Conservation (phyloP, 2,329 filamentous ascomycete genomes). For the Stemphylium beticola region DNA sequence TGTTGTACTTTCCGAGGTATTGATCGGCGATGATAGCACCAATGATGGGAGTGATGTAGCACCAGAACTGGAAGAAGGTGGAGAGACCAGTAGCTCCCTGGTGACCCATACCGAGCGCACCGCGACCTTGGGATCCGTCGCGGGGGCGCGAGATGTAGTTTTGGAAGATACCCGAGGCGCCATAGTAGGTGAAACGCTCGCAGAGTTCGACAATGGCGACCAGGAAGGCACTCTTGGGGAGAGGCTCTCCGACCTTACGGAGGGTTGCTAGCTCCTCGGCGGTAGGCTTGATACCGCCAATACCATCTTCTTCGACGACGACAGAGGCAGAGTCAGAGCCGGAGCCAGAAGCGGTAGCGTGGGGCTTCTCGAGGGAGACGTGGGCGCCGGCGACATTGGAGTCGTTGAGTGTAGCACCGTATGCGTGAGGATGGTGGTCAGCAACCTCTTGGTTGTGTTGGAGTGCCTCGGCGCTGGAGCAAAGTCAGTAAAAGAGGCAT, state of each 20-base stretch:
- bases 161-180: slow-evolving; percentile 56
- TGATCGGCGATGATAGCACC: slow-evolving; percentile 67
- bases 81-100: slow-evolving; percentile 54
- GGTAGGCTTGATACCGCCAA: slow-evolving; percentile 49
- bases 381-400: slow-evolving; percentile 25
- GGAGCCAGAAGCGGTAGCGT: background rate
- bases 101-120: slow-evolving; percentile 53
- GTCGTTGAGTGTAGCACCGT: slow-evolving; percentile 33
- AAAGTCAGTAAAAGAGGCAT: slow-evolving; percentile 5
- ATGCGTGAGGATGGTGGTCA: slow-evolving; percentile 38
- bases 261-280: slow-evolving; percentile 52
- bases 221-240: slow-evolving; percentile 56
- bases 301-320: slow-evolving; percentile 33
- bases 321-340: slow-evolving; percentile 25
- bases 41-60: slow-evolving; percentile 35
- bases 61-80: slow-evolving; percentile 55
- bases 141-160: slow-evolving; percentile 56
- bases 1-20: slow-evolving; percentile 73
- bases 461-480: slow-evolving; percentile 38
- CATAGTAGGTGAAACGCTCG: slow-evolving; percentile 58
- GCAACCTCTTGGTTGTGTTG: slow-evolving; percentile 37
- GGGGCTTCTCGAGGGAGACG: slow-evolving; percentile 28
- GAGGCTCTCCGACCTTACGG: slow-evolving; percentile 54
- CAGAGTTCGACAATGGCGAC: slow-evolving; percentile 59
- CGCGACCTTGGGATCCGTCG: slow-evolving; percentile 47